Conservation (phyloP, 1,139 yeast species). For the Taiozyma onychis region DNA sequence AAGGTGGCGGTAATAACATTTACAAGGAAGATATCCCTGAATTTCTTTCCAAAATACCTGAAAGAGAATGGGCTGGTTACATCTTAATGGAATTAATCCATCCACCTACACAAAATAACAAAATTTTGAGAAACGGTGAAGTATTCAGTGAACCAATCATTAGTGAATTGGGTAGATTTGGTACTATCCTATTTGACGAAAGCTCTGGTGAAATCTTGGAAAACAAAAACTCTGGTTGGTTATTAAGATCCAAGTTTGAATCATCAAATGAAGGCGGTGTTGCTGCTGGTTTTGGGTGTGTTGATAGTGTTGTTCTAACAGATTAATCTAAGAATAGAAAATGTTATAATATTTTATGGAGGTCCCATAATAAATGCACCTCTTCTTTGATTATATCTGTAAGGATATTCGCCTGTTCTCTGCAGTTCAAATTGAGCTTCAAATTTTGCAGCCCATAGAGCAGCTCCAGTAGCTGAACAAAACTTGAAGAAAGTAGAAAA, state of each 20-base stretch:
- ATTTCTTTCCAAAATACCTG: conserved; percentile 56
- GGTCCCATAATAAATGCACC: conserved; percentile 2
- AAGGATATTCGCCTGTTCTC: neutral
- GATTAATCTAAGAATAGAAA: neutral
- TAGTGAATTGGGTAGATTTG: conserved; percentile 89
- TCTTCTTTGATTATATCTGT: neutral
- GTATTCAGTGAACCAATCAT: conserved; percentile 63
- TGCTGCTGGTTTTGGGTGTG: conserved; percentile 97
- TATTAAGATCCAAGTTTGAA: conserved; percentile 82
- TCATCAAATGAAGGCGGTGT: conserved; percentile 95
- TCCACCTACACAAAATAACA: conserved; percentile 64
- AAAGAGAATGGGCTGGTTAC: conserved; percentile 81
- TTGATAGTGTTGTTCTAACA: conserved; percentile 57
- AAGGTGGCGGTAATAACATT: conserved; percentile 91
- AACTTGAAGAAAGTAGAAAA: conserved; percentile 56
- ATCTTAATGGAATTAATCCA: conserved; percentile 89
- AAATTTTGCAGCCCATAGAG: conserved; percentile 53
- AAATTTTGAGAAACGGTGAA: conserved; percentile 63
- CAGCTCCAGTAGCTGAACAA: conserved; percentile 67
- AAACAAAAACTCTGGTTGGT: conserved; percentile 76
- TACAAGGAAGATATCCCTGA: conserved; percentile 79
- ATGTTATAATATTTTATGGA: neutral
- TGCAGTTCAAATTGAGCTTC: conserved; percentile 18
- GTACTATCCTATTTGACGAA: conserved; percentile 72
- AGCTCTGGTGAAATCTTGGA: conserved; percentile 45